Evolutionary conservation across 2,329 filamentous ascomycete genomes (phyloP).

Genomic region (Aspergillus unguis): DNA sequence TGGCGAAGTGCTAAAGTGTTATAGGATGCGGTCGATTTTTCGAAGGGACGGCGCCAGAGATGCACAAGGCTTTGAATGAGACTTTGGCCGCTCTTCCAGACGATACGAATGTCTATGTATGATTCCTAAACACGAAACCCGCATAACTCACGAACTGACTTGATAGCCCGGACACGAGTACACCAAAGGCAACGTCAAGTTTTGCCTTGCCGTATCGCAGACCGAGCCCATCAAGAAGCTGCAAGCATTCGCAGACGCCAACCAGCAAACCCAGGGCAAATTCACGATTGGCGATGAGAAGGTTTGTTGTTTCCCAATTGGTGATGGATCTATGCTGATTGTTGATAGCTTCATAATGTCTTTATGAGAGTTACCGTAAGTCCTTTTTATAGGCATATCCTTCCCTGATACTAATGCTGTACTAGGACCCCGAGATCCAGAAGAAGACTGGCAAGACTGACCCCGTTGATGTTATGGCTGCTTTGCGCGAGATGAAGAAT

Average conservation of each 20-base stretch:
- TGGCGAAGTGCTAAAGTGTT: not conserved
- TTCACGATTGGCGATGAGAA: constrained; percentile 98
- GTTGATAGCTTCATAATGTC: constrained; percentile 75
- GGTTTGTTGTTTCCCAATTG: constrained; percentile 48
- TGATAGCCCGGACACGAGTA: constrained; percentile 88
- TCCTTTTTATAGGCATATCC: constrained; percentile 7
- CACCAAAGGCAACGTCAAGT: constrained; percentile 94
- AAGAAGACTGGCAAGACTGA: constrained; percentile 77
- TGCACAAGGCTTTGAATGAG: constrained; percentile 89
- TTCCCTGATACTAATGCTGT: no score
- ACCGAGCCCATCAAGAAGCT: constrained; percentile 74
- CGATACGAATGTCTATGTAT: constrained; percentile 85
- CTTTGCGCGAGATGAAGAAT: constrained; percentile 82
- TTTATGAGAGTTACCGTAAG: constrained; percentile 86
- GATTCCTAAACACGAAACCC: constrained; percentile 30
- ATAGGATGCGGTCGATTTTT: constrained; percentile 92
- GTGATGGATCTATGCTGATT: not conserved
- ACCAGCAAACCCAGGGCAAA: constrained; percentile 86
- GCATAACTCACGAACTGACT: not conserved
- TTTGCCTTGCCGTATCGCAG: constrained; percentile 71
- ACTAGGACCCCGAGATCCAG: constrained; percentile 75
- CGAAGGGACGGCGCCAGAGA: constrained; percentile 82
- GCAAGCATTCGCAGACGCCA: constrained; percentile 69
- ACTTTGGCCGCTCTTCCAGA: constrained; percentile 76
- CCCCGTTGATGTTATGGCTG: constrained; percentile 78